Evolutionary conservation across 192 early-diverging fungal genomes (phyloP).

Genomic region (Cetraspora pellucida): DNA sequence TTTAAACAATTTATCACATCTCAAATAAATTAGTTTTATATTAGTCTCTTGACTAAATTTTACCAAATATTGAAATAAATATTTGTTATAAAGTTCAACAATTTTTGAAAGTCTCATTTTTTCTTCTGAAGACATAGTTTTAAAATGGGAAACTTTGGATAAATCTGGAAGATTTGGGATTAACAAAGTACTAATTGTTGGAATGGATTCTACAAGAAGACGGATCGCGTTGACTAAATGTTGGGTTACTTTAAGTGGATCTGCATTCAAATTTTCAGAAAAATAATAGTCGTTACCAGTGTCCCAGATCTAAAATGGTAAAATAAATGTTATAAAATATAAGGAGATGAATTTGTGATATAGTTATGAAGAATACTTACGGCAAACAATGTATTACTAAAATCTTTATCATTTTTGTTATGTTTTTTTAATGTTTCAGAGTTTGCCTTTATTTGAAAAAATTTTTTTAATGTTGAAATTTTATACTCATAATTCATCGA

Average conservation of each 20-base stretch:
- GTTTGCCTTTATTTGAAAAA: no score
- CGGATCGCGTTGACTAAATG: background rate
- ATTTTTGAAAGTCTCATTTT: background rate
- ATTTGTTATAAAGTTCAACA: background rate
- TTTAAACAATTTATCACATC: no score
- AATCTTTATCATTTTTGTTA: no score
- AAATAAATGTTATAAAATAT: background rate
- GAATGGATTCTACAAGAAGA: background rate
- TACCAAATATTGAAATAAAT: no score
- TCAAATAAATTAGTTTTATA: no score
- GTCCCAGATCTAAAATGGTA: background rate
- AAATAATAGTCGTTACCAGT: background rate
- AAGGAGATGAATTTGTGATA: no score
- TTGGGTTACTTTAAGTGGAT: background rate
- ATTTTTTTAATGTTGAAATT: no score
- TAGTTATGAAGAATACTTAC: background rate
- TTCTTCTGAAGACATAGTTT: background rate
- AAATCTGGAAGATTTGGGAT: background rate
- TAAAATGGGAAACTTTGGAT: background rate
- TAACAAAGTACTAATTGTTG: background rate
- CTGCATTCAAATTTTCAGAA: background rate
- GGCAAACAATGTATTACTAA: background rate
- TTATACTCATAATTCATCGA: no score
- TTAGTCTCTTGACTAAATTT: no score
- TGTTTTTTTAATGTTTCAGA: no score